Evolutionary conservation across 2,329 filamentous ascomycete genomes (phyloP), one percentile per base, ranked within the genome.

Genomic region (Colletotrichum phormii): DNA sequence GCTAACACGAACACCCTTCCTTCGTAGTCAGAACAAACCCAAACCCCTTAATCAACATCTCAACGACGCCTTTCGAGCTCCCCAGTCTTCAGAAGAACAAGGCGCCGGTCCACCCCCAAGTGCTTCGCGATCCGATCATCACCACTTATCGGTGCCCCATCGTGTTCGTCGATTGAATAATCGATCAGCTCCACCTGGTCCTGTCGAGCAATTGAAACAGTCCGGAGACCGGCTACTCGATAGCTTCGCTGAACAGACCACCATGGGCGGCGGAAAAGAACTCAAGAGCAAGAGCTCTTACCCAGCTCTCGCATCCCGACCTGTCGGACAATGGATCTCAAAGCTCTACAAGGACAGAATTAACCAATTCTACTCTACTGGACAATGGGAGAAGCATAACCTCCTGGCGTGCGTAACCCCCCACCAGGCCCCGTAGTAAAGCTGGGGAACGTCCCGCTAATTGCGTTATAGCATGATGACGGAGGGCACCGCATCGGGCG

Each of bases 271-370:
- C 77, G 87, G 83, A 67, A 79, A 79, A 72, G 82, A 85, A 73
- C 78, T 79, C 65, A 86, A 84, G 81, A 83, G 84, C 75, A 79
- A 83, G 78, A 81, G 82, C 81, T 85, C 86, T 75, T 90, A 90
- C 75, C 88, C 88, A n/a, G 75, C 85, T 71, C 86, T 85, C 75
- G 88, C 86, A 35, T 79, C 84, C 35, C 84, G 82, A 72, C 90
- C 90, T 24, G 87, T 91, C 65, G 95, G 94, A 75, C 93, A 97
- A 83, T 91, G 93, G 81, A 98, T 98, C 82, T 88, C 92, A 77
- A 90, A 90, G 80, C 95, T 98, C 82, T 97, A 98, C 85, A 93
- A 91, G 79, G 92, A 95, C 77, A 92, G 96, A 66, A 92, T 98
- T 79, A 87, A 89, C 74, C 92, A 94, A 78, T 98, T 98, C 84